Evolutionary conservation across 2,329 filamentous ascomycete genomes (phyloP).

Genomic region (Elsinoe arachidis): DNA sequence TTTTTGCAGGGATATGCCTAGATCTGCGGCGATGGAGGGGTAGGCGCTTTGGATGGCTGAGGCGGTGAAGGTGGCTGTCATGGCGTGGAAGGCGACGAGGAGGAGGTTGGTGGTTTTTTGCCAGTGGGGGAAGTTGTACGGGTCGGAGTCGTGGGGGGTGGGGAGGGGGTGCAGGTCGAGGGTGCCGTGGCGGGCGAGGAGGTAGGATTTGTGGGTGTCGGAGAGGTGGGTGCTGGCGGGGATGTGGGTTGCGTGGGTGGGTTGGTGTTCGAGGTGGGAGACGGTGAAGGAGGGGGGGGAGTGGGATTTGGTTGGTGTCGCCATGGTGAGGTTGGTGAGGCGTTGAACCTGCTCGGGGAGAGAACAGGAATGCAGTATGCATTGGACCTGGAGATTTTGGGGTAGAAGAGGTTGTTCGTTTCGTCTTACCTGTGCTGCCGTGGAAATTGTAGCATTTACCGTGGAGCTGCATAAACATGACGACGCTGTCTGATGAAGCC

Average conservation of each 20-base stretch:
- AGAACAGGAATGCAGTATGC: not conserved
- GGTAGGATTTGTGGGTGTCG: slow-evolving; percentile 41
- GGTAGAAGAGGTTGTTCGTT: not conserved
- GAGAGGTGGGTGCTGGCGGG: slow-evolving; percentile 29
- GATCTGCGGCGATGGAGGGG: slow-evolving; percentile 41
- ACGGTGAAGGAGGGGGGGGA: not conserved
- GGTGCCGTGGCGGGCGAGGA: slow-evolving; percentile 46
- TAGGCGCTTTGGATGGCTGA: slow-evolving; percentile 47
- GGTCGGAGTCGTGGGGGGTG: slow-evolving; percentile 42
- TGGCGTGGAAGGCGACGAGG: slow-evolving; percentile 42
- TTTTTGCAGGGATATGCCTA: slow-evolving; percentile 40
- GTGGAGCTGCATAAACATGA: not conserved
- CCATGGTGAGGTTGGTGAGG: not conserved
- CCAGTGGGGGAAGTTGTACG: slow-evolving; percentile 48
- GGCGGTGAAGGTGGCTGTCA: slow-evolving; percentile 47
- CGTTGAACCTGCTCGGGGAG: not conserved
- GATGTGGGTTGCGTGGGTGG: slow-evolving; percentile 23
- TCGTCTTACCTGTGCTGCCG: not conserved
- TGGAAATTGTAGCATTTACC: not conserved
- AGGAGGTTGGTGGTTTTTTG: slow-evolving; percentile 47
- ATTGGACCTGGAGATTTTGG: not conserved
- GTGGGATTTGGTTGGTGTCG: not conserved
- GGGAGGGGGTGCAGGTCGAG: slow-evolving; percentile 47
- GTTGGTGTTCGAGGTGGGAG: not conserved
- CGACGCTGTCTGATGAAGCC: not conserved